These are phyloP conservation scores for Conticribra guillardii DNA, from an alignment of 108 stramenopile genomes.

Conservation along the genomic window DNA sequence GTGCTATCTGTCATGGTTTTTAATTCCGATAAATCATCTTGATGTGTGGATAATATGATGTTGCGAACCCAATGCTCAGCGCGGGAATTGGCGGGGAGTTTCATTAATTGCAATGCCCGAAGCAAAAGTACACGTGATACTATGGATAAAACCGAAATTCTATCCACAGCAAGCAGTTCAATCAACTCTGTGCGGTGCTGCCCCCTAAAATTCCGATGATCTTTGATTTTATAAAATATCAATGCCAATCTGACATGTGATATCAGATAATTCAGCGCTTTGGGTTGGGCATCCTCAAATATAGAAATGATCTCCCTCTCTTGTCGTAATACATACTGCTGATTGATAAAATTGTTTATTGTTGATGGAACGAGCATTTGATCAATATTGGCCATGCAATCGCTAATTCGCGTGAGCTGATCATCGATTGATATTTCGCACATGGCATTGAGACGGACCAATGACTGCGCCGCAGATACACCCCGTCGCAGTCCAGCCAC, in stretches of 20 bases:
- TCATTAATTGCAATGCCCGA: constrained; percentile 81
- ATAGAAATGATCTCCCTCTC: constrained; percentile 92
- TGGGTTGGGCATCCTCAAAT: constrained; percentile 91
- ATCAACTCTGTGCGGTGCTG: constrained; percentile 89
- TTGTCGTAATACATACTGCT: constrained; percentile 78
- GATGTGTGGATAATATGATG: constrained; percentile 88
- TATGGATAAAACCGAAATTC: constrained; percentile 79
- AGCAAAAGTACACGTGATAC: constrained; percentile 78
- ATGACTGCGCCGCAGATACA: constrained; percentile 49
- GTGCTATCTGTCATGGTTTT: constrained; percentile 95
- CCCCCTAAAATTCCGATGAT: constrained; percentile 83
- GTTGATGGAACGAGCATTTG: constrained; percentile 89
- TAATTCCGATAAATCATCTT: constrained; percentile 93
- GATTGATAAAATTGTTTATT: constrained; percentile 91
- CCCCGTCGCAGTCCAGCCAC: constrained; percentile 49
- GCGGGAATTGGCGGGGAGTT: constrained; percentile 81
- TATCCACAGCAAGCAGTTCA: constrained; percentile 84
- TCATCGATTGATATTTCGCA: constrained; percentile 69
- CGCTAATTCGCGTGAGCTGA: constrained; percentile 69
- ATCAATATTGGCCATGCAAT: constrained; percentile 85
- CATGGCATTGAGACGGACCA: constrained; percentile 53
- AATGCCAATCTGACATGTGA: constrained; percentile 89
- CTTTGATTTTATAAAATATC: constrained; percentile 97
- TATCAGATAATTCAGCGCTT: constrained; percentile 93
- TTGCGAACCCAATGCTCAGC: constrained; percentile 95